These are phyloP conservation scores for Termitomyces sp. DNA, from an alignment of 768 basidiomycete genomes.

Conservation along the genomic window DNA sequence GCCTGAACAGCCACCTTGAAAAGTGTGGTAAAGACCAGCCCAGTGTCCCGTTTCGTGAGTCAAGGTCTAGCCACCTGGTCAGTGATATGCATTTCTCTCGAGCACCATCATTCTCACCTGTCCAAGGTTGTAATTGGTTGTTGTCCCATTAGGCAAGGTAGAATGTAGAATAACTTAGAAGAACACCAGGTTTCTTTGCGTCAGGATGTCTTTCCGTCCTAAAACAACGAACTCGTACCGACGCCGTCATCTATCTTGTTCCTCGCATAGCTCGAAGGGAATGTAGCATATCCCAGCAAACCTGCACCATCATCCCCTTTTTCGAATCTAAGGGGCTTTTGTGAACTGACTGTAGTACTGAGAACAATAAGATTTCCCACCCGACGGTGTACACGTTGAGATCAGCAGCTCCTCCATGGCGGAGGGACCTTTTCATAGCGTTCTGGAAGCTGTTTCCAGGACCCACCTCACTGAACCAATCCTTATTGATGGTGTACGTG, in stretches of 20 bases:
- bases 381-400: constrained; percentile 50
- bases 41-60: constrained; percentile 55
- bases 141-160: constrained; percentile 34
- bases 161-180: constrained; percentile 22
- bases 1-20: constrained; percentile 38
- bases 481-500: constrained; percentile 34
- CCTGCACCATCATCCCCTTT: constrained; percentile 23
- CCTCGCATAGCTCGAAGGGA: constrained; percentile 35
- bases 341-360: not conserved
- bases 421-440: constrained; percentile 40
- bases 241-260: constrained; percentile 42
- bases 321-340: constrained; percentile 13
- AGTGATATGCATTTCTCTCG: constrained; percentile 9
- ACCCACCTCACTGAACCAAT: constrained; percentile 44
- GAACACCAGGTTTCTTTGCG: not conserved
- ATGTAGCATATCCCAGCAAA: constrained; percentile 47
- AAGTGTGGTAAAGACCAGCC: constrained; percentile 53
- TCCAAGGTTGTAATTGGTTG: constrained; percentile 34
- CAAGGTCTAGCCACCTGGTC: constrained; percentile 26
- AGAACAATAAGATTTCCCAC: constrained; percentile 14
- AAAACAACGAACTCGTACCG: constrained; percentile 10
- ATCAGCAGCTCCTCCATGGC: constrained; percentile 32
- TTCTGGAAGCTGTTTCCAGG: constrained; percentile 30
- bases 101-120: constrained; percentile 6
- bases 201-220: not conserved